phyloP scores from a whole-genome alignment of 164 flowering plant species.

The Umbilicus rupestris region DNA sequence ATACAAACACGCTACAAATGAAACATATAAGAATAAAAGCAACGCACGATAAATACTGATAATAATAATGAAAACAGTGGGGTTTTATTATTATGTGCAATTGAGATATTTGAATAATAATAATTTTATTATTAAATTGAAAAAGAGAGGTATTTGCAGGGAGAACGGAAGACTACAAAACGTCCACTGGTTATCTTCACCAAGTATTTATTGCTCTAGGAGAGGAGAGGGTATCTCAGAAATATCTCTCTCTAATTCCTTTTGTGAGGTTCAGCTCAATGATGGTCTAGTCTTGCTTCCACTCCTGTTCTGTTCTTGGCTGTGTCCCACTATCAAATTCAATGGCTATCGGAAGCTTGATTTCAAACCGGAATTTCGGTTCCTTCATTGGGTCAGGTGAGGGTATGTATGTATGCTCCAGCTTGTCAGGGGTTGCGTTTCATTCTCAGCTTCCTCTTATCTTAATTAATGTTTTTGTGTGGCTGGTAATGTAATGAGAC shows the following conservation, averaged over 20 bases:
- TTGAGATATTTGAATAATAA: too few relatives aligned
- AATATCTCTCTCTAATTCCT: not conserved
- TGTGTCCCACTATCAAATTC: not conserved
- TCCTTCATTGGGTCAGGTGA: conserved; percentile 58
- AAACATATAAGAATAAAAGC: too few relatives aligned
- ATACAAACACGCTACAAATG: too few relatives aligned
- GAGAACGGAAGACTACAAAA: too few relatives aligned
- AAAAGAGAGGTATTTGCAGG: too few relatives aligned
- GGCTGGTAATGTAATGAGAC: not conserved
- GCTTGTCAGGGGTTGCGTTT: not conserved
- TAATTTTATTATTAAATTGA: too few relatives aligned
- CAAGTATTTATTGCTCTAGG: too few relatives aligned
- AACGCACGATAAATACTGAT: too few relatives aligned
- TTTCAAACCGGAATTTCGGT: conserved; percentile 57
- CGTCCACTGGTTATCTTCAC: too few relatives aligned
- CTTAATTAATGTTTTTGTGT: conserved; percentile 8
- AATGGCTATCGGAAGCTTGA: conserved; percentile 69
- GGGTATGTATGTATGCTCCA: not conserved
- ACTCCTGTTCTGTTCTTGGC: not conserved
- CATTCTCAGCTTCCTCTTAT: not conserved
- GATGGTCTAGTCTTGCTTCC: not conserved
- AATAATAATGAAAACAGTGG: too few relatives aligned
- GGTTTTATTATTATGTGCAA: too few relatives aligned
- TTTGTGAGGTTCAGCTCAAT: not conserved
- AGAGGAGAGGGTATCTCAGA: too few relatives aligned